Evolutionary conservation across 306 rosid genomes (phyloP).

Genomic region (Bauhinia variegata): DNA sequence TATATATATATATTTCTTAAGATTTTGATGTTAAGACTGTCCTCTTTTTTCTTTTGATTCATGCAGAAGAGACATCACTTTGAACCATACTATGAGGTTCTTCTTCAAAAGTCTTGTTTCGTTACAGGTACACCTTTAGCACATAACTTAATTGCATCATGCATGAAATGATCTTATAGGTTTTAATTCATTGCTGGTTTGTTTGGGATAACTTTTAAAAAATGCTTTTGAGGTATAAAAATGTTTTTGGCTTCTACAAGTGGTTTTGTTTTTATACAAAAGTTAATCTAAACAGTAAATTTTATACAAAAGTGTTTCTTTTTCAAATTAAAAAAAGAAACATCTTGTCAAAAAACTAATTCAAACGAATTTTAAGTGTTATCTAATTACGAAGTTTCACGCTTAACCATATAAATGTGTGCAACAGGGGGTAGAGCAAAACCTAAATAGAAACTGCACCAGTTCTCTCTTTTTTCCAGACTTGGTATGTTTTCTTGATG

Average conservation of each 20-base stretch:
- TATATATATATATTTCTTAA: background rate
- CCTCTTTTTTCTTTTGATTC: background rate
- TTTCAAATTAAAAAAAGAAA: too few species aligned
- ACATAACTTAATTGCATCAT: background rate
- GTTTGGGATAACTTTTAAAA: too few species aligned
- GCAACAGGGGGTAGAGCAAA: conserved; percentile 63
- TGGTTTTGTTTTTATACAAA: too few species aligned
- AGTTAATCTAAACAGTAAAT: too few species aligned
- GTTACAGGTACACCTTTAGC: conserved; percentile 62
- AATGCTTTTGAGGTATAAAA: too few species aligned
- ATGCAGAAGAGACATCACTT: conserved; percentile 68
- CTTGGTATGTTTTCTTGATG: conserved; percentile 52
- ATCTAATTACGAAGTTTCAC: too few species aligned
- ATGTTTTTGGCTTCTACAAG: too few species aligned
- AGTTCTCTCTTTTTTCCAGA: conserved; percentile 51
- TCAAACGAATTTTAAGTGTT: too few species aligned
- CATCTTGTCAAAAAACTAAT: too few species aligned
- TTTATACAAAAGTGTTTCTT: too few species aligned
- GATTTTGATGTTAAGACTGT: background rate
- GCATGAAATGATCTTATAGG: background rate
- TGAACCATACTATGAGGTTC: conserved; percentile 71
- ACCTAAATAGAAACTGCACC: conserved; percentile 68
- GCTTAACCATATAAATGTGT: conserved; percentile 30
- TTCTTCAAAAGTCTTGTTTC: conserved; percentile 62
- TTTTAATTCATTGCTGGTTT: background rate